Evolutionary conservation across 306 rosid species (phyloP).

Genomic region (Mimosa bimucronata): DNA sequence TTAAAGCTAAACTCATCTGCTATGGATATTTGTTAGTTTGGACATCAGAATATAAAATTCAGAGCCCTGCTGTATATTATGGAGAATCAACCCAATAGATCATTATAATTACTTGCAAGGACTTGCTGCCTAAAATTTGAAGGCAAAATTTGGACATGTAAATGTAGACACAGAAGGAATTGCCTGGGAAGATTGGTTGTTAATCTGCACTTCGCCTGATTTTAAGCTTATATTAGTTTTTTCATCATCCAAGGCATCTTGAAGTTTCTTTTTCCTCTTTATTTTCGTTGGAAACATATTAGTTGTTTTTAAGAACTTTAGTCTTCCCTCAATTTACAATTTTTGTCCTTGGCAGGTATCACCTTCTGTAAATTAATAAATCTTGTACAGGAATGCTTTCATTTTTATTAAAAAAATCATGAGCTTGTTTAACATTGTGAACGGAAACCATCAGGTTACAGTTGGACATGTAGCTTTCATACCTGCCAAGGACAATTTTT

Average conservation of each 20-base stretch:
- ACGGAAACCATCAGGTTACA: neutral
- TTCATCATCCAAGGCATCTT: neutral
- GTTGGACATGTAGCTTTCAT: too few species aligned
- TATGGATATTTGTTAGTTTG: neutral
- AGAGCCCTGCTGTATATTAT: neutral
- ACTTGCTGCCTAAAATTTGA: neutral
- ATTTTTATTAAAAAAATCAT: neutral
- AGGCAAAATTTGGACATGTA: neutral
- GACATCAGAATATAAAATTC: neutral
- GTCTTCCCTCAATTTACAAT: neutral
- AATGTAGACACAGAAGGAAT: neutral
- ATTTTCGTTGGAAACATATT: neutral
- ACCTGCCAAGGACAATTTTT: too few species aligned
- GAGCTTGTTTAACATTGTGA: neutral
- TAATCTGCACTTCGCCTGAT: neutral
- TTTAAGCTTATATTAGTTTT: neutral
- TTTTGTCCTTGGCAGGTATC: neutral
- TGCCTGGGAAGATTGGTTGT: neutral
- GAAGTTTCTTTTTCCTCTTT: neutral
- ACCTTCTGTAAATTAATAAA: neutral
- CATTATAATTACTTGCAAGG: neutral
- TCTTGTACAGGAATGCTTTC: neutral
- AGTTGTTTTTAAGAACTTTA: neutral
- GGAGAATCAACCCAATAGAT: neutral
- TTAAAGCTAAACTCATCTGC: neutral